Conservation (phyloP, 306 rosid species). For the Ziziphus jujuba region DNA sequence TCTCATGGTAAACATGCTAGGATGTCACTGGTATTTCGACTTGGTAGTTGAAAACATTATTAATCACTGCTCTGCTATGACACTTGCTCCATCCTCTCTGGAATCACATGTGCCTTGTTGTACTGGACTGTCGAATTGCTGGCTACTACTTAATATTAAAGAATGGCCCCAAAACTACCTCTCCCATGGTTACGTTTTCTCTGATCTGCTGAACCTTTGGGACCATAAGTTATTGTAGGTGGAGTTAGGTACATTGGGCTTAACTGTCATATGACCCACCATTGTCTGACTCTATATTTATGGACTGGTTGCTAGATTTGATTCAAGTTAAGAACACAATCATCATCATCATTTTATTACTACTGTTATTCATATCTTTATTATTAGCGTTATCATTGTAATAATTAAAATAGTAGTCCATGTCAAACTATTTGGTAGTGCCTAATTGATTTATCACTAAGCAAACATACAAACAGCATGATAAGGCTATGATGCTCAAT, state of each 20-base stretch:
- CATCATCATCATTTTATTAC: background rate
- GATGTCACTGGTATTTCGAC: conserved; percentile 21
- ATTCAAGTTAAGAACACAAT: conserved; percentile 18
- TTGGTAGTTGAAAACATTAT: conserved; percentile 59
- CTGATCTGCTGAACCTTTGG: conserved; percentile 31
- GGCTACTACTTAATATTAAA: conserved; percentile 30
- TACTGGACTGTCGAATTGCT: conserved; percentile 53
- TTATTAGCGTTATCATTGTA: background rate
- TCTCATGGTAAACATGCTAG: conserved; percentile 18
- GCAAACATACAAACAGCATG: background rate
- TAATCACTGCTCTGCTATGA: conserved; percentile 27
- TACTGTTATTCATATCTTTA: background rate
- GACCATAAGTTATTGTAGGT: conserved; percentile 35
- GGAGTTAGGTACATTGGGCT: conserved; percentile 36
- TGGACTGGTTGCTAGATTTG: conserved; percentile 28
- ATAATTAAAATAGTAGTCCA: background rate
- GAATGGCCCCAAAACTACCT: conserved; percentile 49
- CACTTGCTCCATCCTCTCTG: conserved; percentile 50
- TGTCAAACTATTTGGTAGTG: conserved; percentile 5
- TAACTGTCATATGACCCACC: conserved; percentile 26
- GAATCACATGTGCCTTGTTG: conserved; percentile 52
- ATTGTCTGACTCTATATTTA: conserved; percentile 30
- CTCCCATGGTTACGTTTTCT: conserved; percentile 40
- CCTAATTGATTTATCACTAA: conserved; percentile 11
- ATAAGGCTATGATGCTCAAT: conserved; percentile 12